Evolutionary conservation across 2,329 filamentous ascomycete genomes (phyloP).

Genomic region (Colletotrichum cuscutae): DNA sequence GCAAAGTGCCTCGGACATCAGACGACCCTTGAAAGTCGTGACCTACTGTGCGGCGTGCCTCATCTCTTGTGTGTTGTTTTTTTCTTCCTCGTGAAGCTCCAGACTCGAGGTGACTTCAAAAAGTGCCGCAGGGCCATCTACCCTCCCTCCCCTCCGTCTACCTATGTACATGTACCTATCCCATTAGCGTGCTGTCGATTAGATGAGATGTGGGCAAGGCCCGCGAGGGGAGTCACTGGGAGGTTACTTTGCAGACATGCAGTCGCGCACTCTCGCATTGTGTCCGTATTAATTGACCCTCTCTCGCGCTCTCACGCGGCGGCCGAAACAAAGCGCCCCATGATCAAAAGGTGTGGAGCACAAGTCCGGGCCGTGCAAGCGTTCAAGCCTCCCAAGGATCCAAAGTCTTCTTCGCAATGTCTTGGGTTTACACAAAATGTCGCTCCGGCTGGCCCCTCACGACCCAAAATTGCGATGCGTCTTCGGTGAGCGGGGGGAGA

Average conservation of each 20-base stretch:
- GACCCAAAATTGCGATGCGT: neutral
- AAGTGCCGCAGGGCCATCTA: neutral
- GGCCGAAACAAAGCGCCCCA: neutral
- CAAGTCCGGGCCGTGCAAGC: neutral
- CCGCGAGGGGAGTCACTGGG: neutral
- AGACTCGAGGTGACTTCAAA: neutral
- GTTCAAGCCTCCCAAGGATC: neutral
- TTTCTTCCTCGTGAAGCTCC: neutral
- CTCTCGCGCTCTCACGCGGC: neutral
- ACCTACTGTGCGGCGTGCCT: neutral
- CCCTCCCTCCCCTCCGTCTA: neutral
- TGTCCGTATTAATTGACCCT: neutral
- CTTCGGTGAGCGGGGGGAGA: neutral
- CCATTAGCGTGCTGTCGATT: neutral
- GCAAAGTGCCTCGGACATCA: neutral
- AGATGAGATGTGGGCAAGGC: neutral
- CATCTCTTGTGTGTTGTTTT: neutral
- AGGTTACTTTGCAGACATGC: neutral
- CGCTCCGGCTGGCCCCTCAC: neutral
- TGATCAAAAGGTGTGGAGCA: neutral
- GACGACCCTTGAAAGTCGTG: neutral
- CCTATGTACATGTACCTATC: neutral
- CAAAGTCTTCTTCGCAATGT: neutral
- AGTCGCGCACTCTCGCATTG: neutral
- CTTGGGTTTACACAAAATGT: neutral